Evolutionary conservation across 1,284 basidiomycete genomes (phyloP), one percentile per base, ranked within the genome.

Genomic region (Ceratobasidium sp.): DNA sequence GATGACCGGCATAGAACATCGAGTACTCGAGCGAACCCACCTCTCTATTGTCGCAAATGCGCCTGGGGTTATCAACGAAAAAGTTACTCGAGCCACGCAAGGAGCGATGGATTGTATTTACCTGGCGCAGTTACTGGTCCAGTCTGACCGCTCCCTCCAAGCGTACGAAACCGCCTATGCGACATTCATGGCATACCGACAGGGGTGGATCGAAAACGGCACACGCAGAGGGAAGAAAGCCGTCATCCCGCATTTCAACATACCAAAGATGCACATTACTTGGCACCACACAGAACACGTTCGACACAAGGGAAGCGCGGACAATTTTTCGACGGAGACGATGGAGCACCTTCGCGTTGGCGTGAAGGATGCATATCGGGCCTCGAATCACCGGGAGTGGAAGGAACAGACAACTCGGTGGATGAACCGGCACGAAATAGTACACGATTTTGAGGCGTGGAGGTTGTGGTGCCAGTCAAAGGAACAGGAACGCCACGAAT

Each of bases 281-380:
- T 41, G 54, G 22, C 75, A 74, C 19, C 54, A 49, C 29, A 24
- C 46, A 3, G 24, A 51, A 5, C 58, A 66, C 34, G 46, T 74
- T n/a, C 58, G 49, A 29, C 31, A n/a, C 0, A 53, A 59, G 11
- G 74, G 75, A 34, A 59, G 31, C 22, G 24, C 64, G 1, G 58
- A 74, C 27, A 74, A 74, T 34, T 76, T 69, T 39, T 46, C 51
- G 22, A 76, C 73, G 8, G 75, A 76, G 31, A 65, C 73, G 9
- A 54, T 64, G 22, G 75, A 76, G 39, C 54, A 53, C 22, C 73
- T 76, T 2, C 75, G 74, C 37, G 49, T 56, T 19, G 48, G 37
- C 19, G 43, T 65, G 13, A 74, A 74, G 34, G 62, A 74, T 13
- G 62, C 73, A 34, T 74, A 66, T 27, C 46, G 41, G 22, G 51